These are phyloP conservation scores for Penicillium sp. DNA, from an alignment of 2,329 filamentous ascomycete species.

Conservation along the genomic window DNA sequence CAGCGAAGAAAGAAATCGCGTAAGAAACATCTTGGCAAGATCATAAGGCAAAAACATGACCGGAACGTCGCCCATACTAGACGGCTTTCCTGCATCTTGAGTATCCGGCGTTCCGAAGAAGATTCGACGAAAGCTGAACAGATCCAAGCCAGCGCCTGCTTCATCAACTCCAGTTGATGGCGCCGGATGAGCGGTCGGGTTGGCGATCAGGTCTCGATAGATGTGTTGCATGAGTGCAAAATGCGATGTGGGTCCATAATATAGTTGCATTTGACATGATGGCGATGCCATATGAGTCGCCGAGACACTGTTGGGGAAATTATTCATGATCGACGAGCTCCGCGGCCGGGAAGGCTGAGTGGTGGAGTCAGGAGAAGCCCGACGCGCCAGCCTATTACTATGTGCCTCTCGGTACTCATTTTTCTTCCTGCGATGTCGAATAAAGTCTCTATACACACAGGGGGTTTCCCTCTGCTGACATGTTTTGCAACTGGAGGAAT, in stretches of 20 bases:
- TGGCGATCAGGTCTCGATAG: slow-evolving; percentile 33
- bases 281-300: slow-evolving; percentile 49
- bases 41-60: slow-evolving; percentile 43
- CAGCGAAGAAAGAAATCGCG: slow-evolving; percentile 43
- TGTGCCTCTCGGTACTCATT: slow-evolving; percentile 19
- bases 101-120: slow-evolving; percentile 44
- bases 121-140: slow-evolving; percentile 40
- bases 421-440: slow-evolving; percentile 37
- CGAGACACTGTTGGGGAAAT: slow-evolving; percentile 47
- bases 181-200: slow-evolving; percentile 15
- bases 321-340: slow-evolving; percentile 22
- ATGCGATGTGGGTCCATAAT: slow-evolving; percentile 50
- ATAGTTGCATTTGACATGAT: slow-evolving; percentile 47
- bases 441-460: slow-evolving; percentile 40
- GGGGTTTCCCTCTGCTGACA: slow-evolving; percentile 33
- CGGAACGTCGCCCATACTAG: slow-evolving; percentile 22
- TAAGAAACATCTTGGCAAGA: slow-evolving; percentile 39
- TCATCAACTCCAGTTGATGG: slow-evolving; percentile 37
- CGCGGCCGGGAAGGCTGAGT: slow-evolving; percentile 15
- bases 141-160: slow-evolving; percentile 38
- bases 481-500: slow-evolving; percentile 32
- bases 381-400: slow-evolving; percentile 13
- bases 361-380: slow-evolving; percentile 12
- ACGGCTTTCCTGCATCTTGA: slow-evolving; percentile 27
- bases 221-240: slow-evolving; percentile 46